A percentile compares a stretch with the other conserved stretches of the same genome.
Conservation (phyloP, 345 rosid species). For the Turritis glabra region DNA sequence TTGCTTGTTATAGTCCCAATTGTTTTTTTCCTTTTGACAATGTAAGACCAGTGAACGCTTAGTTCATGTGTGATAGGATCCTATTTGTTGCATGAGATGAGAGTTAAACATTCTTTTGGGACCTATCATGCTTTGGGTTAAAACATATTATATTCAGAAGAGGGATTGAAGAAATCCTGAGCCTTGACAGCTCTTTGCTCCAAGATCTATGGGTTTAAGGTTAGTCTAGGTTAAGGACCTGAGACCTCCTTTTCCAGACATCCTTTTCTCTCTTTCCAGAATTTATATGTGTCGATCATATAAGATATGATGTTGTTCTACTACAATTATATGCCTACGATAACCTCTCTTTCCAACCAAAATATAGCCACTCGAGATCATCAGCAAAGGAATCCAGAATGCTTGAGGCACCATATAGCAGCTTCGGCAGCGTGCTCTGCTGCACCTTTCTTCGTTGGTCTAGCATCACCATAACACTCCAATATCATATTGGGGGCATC, state of each 20-base stretch:
- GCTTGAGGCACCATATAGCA: slow-evolving; percentile 69
- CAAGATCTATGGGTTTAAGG: slow-evolving; percentile 3
- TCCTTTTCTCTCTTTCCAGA: slow-evolving; percentile 8
- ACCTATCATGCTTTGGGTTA: neutral
- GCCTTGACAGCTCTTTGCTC: neutral
- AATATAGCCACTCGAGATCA: slow-evolving; percentile 5
- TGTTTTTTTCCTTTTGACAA: neutral
- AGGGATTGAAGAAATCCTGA: neutral
- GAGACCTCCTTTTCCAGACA: neutral
- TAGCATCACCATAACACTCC: slow-evolving; percentile 59
- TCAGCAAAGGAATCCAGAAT: slow-evolving; percentile 45
- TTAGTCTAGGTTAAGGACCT: slow-evolving; percentile 5
- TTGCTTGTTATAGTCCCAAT: neutral
- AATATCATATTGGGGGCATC: slow-evolving; percentile 46
- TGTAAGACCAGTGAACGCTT: neutral
- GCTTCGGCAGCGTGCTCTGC: slow-evolving; percentile 87
- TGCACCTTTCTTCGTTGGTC: slow-evolving; percentile 67
- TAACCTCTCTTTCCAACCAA: slow-evolving; percentile 15
- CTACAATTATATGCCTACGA: slow-evolving; percentile 6
- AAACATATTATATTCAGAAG: slow-evolving; percentile 1
- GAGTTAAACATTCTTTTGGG: neutral
- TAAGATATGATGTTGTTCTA: slow-evolving; percentile 4
- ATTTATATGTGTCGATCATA: neutral
- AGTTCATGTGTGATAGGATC: neutral
- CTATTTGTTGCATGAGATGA: slow-evolving; percentile 4